These are phyloP conservation scores for Neofusicoccum parvum DNA, from an alignment of 2,329 filamentous ascomycete genomes.

Conservation along the genomic window DNA sequence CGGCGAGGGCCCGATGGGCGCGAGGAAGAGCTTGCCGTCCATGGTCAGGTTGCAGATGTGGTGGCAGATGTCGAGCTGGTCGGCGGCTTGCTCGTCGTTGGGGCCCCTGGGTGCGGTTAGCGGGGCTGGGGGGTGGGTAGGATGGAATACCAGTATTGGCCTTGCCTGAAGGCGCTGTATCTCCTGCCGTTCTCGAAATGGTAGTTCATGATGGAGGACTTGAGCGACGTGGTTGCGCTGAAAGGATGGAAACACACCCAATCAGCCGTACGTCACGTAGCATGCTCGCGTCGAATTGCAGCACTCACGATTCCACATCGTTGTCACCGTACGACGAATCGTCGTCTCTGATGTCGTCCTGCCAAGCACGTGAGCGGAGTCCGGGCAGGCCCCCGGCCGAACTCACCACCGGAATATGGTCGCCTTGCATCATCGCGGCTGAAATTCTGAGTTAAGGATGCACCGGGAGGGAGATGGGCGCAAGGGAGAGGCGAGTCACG, in stretches of 20 bases:
- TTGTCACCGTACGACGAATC: not conserved
- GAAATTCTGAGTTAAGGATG: too few relatives aligned
- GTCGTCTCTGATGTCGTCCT: not conserved
- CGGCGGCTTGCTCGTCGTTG: slow-evolving; percentile 42
- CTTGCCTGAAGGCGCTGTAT: slow-evolving; percentile 40
- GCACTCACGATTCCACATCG: not conserved
- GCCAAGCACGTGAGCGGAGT: not conserved
- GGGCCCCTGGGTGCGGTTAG: slow-evolving; percentile 25
- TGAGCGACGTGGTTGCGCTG: slow-evolving; percentile 10
- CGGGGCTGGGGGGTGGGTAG: too few relatives aligned
- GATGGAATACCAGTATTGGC: slow-evolving; percentile 29
- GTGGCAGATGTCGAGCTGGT: slow-evolving; percentile 40
- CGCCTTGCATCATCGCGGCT: not conserved
- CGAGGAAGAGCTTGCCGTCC: slow-evolving; percentile 38
- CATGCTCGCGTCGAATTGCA: not conserved
- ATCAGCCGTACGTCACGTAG: not conserved
- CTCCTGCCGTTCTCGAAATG: slow-evolving; percentile 26
- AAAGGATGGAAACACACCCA: too few relatives aligned
- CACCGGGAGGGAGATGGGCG: too few relatives aligned
- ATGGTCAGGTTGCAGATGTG: slow-evolving; percentile 41
- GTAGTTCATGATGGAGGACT: slow-evolving; percentile 4
- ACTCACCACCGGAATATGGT: not conserved
- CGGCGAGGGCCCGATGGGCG: slow-evolving; percentile 29
- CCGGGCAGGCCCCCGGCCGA: too few relatives aligned
- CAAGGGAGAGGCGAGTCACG: too few relatives aligned